Base-by-base conservation (phyloP, 371 early-diverging fungal species). In the Lichtheimia ramosa region DNA sequence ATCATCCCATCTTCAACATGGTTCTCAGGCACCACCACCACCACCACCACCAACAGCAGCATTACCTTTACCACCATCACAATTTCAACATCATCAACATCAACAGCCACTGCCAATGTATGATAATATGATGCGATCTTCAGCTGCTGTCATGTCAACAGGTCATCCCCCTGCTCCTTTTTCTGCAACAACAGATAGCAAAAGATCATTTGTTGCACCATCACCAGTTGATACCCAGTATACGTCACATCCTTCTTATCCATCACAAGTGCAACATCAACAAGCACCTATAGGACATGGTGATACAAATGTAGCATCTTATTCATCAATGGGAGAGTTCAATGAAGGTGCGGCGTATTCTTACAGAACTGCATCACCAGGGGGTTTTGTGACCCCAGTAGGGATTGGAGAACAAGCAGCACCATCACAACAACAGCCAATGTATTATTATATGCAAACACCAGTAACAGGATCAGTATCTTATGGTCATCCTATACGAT, bases 301-400 rank as follows among this genome's bases (percentile, higher is more conserved):
- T 34, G 34, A 34, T 34, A 51, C 53, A n/a, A 57, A 63, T 21
- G 63, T 57, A 21, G 57, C 49, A 14, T 63, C 57, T 46, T 51
- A 43, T 3, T 20, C 18, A 14, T 8, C 53, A 8, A 39, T n/a
- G 20, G 53, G 27, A 34, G 34, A 34, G 34, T 34, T 34, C 10
- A 34, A 34, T 34, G 34, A 34, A 34, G 34, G 34, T 8, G 34
- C 34, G 34, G 34, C 34, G 34, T 34, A 34, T 34, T 34, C 34
- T 2, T 34, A 34, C 34, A 34, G 34, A 34, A 34, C 34, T 5
- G 34, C 34, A 8, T 34, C 34, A 34, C 34, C 34, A 34, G 34
- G 34, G 10, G 34, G 34, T 34, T 34, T 34, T 34, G 34, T 34
- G 10, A 34, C 5, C 10, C 34, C 34, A 34, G 10, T 34, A 34